Evolutionary conservation across 1,284 basidiomycete species (phyloP).

Genomic region (Prillingera fragicola): DNA sequence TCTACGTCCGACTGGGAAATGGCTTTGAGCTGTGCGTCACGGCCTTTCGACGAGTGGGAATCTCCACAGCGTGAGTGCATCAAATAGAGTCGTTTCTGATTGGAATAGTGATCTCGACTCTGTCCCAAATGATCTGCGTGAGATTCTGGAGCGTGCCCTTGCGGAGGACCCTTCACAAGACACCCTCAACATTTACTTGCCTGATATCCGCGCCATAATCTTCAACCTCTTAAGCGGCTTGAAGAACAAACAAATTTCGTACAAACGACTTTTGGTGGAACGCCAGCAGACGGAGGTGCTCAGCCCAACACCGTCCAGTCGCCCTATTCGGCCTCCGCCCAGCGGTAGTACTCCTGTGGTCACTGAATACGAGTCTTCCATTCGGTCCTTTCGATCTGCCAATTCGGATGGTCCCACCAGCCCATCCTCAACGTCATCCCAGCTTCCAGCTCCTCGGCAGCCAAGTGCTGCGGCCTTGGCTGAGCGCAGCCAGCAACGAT

Average conservation of each 20-base stretch:
- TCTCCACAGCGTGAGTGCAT: constrained; percentile 77
- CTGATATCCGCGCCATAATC: constrained; percentile 87
- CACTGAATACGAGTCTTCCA: constrained; percentile 1
- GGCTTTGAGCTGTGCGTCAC: constrained; percentile 92
- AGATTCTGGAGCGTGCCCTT: constrained; percentile 81
- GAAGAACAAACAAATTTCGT: constrained; percentile 82
- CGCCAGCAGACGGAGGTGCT: constrained; percentile 13
- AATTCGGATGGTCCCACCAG: constrained; percentile 12
- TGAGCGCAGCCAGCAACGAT: constrained; percentile 15
- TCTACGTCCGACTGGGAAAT: constrained; percentile 93
- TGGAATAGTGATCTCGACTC: constrained; percentile 69
- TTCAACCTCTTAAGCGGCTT: constrained; percentile 86
- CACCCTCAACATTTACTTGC: constrained; percentile 83
- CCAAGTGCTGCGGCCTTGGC: constrained; percentile 25
- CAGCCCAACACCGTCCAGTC: too few species aligned
- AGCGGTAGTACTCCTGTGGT: background rate
- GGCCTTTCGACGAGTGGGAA: constrained; percentile 78
- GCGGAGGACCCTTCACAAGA: constrained; percentile 81
- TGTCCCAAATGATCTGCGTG: constrained; percentile 83
- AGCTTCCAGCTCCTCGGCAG: constrained; percentile 4
- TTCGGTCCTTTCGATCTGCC: background rate
- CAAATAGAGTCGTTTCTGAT: constrained; percentile 4
- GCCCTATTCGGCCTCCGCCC: background rate
- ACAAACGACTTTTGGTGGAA: constrained; percentile 42
- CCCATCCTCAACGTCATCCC: constrained; percentile 11